A percentile compares a stretch with the other conserved stretches of the same genome.
phyloP scores from a whole-genome alignment of 306 rosid species.

The Malus asiatica region DNA sequence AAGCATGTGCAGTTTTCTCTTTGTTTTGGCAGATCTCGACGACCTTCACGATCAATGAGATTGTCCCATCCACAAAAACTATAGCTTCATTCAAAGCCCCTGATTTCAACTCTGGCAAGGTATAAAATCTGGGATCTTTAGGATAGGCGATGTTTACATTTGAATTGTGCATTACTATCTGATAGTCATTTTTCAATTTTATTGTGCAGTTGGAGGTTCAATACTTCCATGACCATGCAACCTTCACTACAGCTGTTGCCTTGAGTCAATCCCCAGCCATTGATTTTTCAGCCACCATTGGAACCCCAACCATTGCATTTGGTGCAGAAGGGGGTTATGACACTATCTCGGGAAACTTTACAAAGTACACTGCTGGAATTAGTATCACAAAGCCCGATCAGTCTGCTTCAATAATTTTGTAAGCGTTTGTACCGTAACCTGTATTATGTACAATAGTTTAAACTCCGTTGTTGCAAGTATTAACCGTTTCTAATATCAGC shows the following conservation, averaged over 20 bases:
- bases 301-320: slow-evolving; percentile 66
- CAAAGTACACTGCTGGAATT: slow-evolving; percentile 78
- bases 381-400: slow-evolving; percentile 53
- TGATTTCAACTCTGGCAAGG: slow-evolving; percentile 86
- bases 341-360: slow-evolving; percentile 53
- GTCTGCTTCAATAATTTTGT: slow-evolving; percentile 69
- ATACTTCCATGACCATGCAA: slow-evolving; percentile 87
- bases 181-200: not conserved
- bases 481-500: not conserved
- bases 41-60: slow-evolving; percentile 55
- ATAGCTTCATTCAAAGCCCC: slow-evolving; percentile 81
- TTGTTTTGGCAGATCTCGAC: slow-evolving; percentile 52
- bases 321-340: slow-evolving; percentile 95
- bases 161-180: not conserved
- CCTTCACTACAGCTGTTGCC: slow-evolving; percentile 49
- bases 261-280: slow-evolving; percentile 61
- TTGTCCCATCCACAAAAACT: slow-evolving; percentile 80
- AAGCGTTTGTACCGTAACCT: slow-evolving; percentile 29
- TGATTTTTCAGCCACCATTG: slow-evolving; percentile 75
- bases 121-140: slow-evolving; percentile 21
- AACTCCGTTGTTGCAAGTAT: not conserved
- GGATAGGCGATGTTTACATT: not conserved
- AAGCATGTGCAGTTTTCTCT: slow-evolving; percentile 8
- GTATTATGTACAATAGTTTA: not conserved
- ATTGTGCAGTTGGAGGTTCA: slow-evolving; percentile 78